Evolutionary conservation across 768 basidiomycete species (phyloP).

Genomic region (Paxillus ammoniavirescens): DNA sequence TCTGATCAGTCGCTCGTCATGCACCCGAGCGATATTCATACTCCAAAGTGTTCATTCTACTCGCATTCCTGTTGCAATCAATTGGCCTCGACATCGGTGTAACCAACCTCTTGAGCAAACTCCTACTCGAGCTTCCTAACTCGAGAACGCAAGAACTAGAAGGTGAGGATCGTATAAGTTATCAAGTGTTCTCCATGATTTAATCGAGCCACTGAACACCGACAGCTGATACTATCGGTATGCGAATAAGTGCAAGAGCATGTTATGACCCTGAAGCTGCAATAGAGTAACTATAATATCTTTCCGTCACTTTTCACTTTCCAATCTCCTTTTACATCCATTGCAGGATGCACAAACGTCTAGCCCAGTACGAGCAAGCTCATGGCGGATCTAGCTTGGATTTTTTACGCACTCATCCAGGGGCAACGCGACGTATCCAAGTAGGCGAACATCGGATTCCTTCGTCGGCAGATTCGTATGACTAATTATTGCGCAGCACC

Average conservation of each 20-base stretch:
- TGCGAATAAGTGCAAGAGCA: conserved; percentile 75
- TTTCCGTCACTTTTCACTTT: not conserved
- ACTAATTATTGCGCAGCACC: conserved; percentile 33
- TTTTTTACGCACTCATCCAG: conserved; percentile 83
- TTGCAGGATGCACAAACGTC: conserved; percentile 66
- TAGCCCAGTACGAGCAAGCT: conserved; percentile 55
- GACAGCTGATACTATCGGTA: conserved; percentile 82
- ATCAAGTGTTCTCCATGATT: not conserved
- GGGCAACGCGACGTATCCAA: conserved; percentile 67
- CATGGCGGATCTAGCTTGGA: conserved; percentile 36
- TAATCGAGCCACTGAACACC: not conserved
- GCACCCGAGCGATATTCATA: conserved; percentile 49
- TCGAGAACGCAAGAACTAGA: conserved; percentile 80
- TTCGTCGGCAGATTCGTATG: not conserved
- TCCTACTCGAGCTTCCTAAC: conserved; percentile 75
- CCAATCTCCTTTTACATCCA: not conserved
- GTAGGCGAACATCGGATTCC: conserved; percentile 36
- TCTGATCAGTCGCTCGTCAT: conserved; percentile 48
- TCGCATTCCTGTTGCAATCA: conserved; percentile 43
- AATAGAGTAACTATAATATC: conserved; percentile 47
- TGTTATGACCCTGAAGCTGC: conserved; percentile 85
- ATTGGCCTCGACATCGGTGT: conserved; percentile 57
- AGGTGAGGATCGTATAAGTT: conserved; percentile 39
- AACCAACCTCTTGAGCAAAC: conserved; percentile 42
- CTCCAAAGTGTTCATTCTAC: conserved; percentile 38